Evolutionary conservation across 2,329 filamentous ascomycete genomes (phyloP), one percentile per base, ranked within the genome.

Genomic region (Chaetomiaceae sp.): DNA sequence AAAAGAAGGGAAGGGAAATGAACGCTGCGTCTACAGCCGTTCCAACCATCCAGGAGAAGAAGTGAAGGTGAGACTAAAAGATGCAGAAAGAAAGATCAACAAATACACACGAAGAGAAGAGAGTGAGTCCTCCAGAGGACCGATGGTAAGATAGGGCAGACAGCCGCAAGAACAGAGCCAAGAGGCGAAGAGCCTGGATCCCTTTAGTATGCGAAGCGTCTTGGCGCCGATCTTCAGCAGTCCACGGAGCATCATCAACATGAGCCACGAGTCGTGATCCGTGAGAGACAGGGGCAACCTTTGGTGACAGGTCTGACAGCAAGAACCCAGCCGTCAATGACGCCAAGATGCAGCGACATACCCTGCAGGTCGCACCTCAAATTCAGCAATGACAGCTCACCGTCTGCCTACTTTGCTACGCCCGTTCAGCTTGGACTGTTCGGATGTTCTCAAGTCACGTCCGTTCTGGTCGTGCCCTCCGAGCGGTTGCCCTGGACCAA

Each of bases 161-260:
- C 22, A 9, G 9, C 22, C 29, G 7, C 14, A 14, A n/a, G n/a
- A 32, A n/a, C 11, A 38, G 51, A 57, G 52, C 56, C 55, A 59
- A 57, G 55, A 53, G 51, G 36, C 36, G 34, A 47, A 6, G 45
- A 22, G 30, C 24, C 34, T 33, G 3, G 38, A 27, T 29, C 52
- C 7, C 56, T 65, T 64, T 61, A 63, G 62, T 61, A 64, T 56
- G 57, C 55, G 57, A 57, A 37, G 41, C 44, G 42, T 20, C 49
- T 48, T 48, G 38, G 37, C 30, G 48, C 24, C 26, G 49, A 52
- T 51, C 50, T 33, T 40, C 19, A 19, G 30, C 33, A n/a, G 19
- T 18, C 30, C 19, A 33, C 6, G 17, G n/a, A 36, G 41, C 44
- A 53, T 40, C 40, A 45, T 32, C n/a, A 35, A 48, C 11, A n/a